Evolutionary conservation across 2,329 filamentous ascomycete genomes (phyloP).

Genomic region (Ambrosiella cleistominuta): DNA sequence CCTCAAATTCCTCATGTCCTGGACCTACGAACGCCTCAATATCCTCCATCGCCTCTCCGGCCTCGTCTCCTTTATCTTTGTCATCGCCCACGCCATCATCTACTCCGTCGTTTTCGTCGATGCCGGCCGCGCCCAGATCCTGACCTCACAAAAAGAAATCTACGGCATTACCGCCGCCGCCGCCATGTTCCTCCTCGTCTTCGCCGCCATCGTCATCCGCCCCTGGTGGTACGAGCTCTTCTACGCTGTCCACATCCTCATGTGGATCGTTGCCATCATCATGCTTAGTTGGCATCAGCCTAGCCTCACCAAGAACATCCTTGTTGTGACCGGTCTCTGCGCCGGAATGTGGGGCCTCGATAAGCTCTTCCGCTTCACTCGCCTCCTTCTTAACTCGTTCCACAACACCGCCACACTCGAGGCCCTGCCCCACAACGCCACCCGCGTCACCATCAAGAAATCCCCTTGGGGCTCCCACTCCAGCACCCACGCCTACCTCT

Average conservation of each 20-base stretch:
- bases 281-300: constrained; percentile 35
- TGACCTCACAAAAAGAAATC: constrained; percentile 25
- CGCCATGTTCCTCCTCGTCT: constrained; percentile 26
- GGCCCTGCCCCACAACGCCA: constrained; percentile 35
- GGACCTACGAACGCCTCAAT: constrained; percentile 42
- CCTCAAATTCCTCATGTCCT: constrained; percentile 32
- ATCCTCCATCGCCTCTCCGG: constrained; percentile 37
- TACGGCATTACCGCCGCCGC: constrained; percentile 31
- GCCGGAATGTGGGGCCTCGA: constrained; percentile 33
- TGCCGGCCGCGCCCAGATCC: constrained; percentile 16
- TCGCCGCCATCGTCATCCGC: constrained; percentile 26
- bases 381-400: constrained; percentile 27
- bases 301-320: constrained; percentile 23
- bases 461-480: constrained; percentile 28
- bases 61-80: constrained; percentile 28
- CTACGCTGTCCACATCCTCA: constrained; percentile 33
- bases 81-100: constrained; percentile 28
- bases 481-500: constrained; percentile 46
- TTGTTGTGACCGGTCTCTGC: constrained; percentile 26
- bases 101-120: constrained; percentile 27
- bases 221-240: constrained; percentile 38
- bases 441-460: constrained; percentile 35
- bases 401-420: constrained; percentile 36
- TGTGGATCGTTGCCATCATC: constrained; percentile 31
- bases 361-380: constrained; percentile 28